Evolutionary conservation across 2,329 filamentous ascomycete genomes (phyloP), one percentile per base, ranked within the genome.

Genomic region (Chalara sp.): DNA sequence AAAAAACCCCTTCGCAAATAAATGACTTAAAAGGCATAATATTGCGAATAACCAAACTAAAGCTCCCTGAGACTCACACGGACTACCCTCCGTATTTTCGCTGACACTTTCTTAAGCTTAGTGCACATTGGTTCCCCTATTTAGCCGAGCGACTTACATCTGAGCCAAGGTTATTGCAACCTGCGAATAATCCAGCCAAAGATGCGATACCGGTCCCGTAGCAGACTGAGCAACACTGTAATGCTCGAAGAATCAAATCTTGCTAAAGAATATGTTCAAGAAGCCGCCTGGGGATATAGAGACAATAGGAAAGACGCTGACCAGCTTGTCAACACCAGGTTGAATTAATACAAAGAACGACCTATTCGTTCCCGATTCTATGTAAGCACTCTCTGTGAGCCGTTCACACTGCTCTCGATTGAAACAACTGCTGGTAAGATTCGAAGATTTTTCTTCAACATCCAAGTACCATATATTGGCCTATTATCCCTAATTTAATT

Each of bases 141-240:
- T 32, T 48, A 41, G 39, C 32, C 48, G 29, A 51, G n/a, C n/a
- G 33, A 37, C 33, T n/a, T 37, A n/a, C 33, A 37, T 37, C 33
- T 37, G 33, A n/a, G 7, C n/a, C 33, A 37, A n/a, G 33, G 33
- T 37, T 37, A 7, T n/a, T n/a, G 33, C n/a, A n/a, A 37, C 33
- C 33, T 37, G 33, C n/a, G 33, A 37, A 37, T 37, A 37, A n/a
- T 37, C 33, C 33, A 37, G n/a, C 33, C 33, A 37, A 37, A 37
- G 33, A 37, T 37, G 7, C n/a, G 33, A n/a, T 37, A 37, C n/a
- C 7, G 33, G 33, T 37, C 33, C 33, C 33, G 7, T n/a, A 37
- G n/a, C 7, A n/a, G 33, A 7, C n/a, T 37, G 33, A 7, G 33
- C 33, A 37, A 37, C 33, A 37, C n/a, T 37, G 33, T n/a, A 37